Conservation (phyloP, 352 stramenopile species). For the Globisporangium nagaii region DNA sequence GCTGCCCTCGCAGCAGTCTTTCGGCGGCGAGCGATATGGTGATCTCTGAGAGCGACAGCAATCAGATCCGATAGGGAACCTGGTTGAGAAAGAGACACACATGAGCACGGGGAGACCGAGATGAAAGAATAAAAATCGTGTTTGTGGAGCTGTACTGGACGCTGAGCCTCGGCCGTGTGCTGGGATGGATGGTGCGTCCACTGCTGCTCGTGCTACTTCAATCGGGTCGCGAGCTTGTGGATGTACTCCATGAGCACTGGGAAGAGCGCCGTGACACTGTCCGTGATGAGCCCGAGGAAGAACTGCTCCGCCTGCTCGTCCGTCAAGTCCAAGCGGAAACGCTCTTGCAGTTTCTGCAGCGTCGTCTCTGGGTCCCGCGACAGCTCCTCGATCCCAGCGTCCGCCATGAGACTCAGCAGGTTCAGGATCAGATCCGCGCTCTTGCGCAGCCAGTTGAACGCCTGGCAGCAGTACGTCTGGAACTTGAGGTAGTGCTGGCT, state of each 20-base stretch:
- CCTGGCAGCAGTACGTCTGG: conserved; percentile 91
- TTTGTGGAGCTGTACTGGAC: not conserved
- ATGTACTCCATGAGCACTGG: conserved; percentile 85
- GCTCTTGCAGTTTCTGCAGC: conserved; percentile 91
- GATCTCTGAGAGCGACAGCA: too few species aligned
- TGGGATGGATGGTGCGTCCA: not conserved
- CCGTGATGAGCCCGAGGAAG: conserved; percentile 95
- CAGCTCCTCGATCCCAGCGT: conserved; percentile 96
- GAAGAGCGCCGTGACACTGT: conserved; percentile 92
- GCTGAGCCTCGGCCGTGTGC: not conserved
- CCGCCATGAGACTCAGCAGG: conserved; percentile 97
- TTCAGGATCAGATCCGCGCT: conserved; percentile 98
- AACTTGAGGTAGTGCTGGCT: conserved; percentile 92
- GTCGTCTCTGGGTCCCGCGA: conserved; percentile 81
- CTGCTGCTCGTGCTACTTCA: conserved; percentile 30
- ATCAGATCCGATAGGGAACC: not conserved
- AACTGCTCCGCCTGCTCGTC: conserved; percentile 97
- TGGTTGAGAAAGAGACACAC: not conserved
- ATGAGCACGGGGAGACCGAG: not conserved
- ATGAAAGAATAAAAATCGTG: conserved; percentile 5
- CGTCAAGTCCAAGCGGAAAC: conserved; percentile 95
- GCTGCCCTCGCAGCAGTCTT: conserved; percentile 28
- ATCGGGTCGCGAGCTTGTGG: conserved; percentile 73
- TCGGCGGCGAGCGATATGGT: conserved; percentile 4
- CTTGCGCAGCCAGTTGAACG: conserved; percentile 94